Conservation (phyloP, 805 yeast genomes). For the Naumovozyma baii region DNA sequence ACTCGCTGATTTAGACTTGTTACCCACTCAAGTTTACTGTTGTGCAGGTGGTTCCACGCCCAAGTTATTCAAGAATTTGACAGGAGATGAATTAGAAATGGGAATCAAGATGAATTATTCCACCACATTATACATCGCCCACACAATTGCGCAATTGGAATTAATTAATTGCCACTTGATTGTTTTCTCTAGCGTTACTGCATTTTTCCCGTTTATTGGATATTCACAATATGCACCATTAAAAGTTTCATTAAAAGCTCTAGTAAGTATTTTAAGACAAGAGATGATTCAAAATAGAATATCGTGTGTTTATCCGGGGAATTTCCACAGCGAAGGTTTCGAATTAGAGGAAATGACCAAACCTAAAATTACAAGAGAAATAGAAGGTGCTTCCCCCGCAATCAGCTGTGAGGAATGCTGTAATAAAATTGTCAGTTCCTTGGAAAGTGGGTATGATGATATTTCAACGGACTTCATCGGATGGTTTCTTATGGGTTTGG, state of each 20-base stretch:
- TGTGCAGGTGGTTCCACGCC: slow-evolving; percentile 87
- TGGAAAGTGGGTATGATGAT: slow-evolving; percentile 59
- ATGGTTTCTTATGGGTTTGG: slow-evolving; percentile 61
- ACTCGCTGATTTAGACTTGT: slow-evolving; percentile 19
- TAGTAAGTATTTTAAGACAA: slow-evolving; percentile 72
- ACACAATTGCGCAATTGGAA: slow-evolving; percentile 40
- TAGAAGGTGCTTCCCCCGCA: slow-evolving; percentile 79
- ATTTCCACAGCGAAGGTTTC: slow-evolving; percentile 82
- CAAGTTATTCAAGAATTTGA: slow-evolving; percentile 61
- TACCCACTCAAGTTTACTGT: slow-evolving; percentile 68
- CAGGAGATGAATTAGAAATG: slow-evolving; percentile 43
- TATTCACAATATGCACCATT: slow-evolving; percentile 85
- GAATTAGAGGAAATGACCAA: slow-evolving; percentile 72
- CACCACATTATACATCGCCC: slow-evolving; percentile 64
- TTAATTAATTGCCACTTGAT: slow-evolving; percentile 43
- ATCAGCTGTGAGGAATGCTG: slow-evolving; percentile 62
- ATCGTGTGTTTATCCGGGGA: slow-evolving; percentile 77
- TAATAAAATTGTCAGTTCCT: slow-evolving; percentile 41
- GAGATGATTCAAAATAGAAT: slow-evolving; percentile 65
- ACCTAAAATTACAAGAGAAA: slow-evolving; percentile 68
- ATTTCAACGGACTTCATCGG: slow-evolving; percentile 79
- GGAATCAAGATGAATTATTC: slow-evolving; percentile 66
- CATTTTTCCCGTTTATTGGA: slow-evolving; percentile 83
- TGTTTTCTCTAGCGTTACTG: slow-evolving; percentile 65
- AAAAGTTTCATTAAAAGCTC: slow-evolving; percentile 70